A percentile compares a stretch with the other conserved stretches of the same genome.
These are phyloP conservation scores for Herpetomonas tarakana DNA, from an alignment of 208 protist species.

Conservation along the genomic window DNA sequence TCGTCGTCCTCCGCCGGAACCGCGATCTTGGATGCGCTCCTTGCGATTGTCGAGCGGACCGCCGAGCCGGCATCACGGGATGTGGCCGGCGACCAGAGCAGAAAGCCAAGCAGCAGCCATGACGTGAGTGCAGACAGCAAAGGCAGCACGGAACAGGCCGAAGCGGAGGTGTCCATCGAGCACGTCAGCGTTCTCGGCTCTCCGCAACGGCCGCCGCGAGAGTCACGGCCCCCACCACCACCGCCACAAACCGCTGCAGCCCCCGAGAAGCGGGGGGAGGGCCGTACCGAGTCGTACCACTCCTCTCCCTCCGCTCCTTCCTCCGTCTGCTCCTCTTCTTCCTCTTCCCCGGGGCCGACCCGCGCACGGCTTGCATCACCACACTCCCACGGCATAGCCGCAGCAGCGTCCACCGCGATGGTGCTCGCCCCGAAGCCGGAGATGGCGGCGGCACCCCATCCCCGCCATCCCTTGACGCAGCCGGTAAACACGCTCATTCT, in stretches of 20 bases:
- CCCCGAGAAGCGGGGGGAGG: too few species aligned
- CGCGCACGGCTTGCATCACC: too few species aligned
- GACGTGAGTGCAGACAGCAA: neutral
- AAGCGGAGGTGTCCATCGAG: neutral
- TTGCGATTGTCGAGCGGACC: neutral
- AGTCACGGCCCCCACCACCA: neutral
- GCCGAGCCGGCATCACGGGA: too few species aligned
- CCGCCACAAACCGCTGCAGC: too few species aligned
- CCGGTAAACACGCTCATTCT: neutral
- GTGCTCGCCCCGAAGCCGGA: neutral
- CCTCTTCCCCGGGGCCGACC: too few species aligned
- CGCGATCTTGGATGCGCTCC: constrained; percentile 8
- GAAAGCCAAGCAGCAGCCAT: neutral
- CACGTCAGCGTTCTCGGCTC: neutral
- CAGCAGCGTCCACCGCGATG: too few species aligned
- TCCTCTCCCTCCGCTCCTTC: too few species aligned
- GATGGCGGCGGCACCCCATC: neutral
- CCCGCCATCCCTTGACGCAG: too few species aligned
- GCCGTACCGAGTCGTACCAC: too few species aligned
- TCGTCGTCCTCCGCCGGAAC: neutral
- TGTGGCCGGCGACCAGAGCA: too few species aligned
- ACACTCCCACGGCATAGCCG: too few species aligned
- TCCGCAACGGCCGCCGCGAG: neutral
- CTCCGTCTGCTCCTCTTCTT: too few species aligned
- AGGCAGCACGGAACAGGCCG: neutral